A percentile compares a stretch with the other conserved stretches of the same genome.
Evolutionary conservation across 31 red algal genomes (phyloP).

Genomic region (Asparagopsis taxiformis): DNA sequence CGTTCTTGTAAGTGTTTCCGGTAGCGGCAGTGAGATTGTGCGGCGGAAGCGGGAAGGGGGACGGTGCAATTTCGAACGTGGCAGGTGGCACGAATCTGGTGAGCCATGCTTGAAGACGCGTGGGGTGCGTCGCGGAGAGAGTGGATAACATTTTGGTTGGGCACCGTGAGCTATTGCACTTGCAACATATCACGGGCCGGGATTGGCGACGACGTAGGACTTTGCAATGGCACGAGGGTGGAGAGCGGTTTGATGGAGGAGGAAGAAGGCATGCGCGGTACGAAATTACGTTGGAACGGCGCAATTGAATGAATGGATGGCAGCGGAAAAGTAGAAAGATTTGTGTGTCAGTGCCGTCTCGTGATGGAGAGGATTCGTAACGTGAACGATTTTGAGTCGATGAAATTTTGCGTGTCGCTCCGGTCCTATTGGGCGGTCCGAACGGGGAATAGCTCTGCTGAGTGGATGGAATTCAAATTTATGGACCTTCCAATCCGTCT

Average conservation of each 20-base stretch:
- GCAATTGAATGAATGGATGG: too few species aligned
- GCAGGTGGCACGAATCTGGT: background rate
- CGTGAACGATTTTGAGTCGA: too few species aligned
- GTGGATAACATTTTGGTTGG: background rate
- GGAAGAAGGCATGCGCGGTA: too few species aligned
- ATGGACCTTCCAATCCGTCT: too few species aligned
- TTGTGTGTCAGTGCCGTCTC: too few species aligned
- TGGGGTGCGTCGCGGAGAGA: background rate
- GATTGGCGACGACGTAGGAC: background rate
- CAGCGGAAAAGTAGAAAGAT: too few species aligned
- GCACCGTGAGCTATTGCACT: background rate
- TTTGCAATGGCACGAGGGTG: background rate
- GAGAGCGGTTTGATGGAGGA: background rate
- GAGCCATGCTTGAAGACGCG: background rate
- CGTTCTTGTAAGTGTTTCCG: conserved; percentile 71
- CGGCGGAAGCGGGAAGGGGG: background rate
- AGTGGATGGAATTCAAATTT: too few species aligned
- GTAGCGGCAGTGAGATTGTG: conserved; percentile 17
- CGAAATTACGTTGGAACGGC: too few species aligned
- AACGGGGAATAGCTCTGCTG: too few species aligned
- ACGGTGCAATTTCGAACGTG: background rate
- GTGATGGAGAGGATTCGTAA: too few species aligned
- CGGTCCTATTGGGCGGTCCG: too few species aligned
- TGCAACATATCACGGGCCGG: conserved; percentile 3
- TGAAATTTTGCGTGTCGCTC: too few species aligned